Conservation (phyloP, 1,284 basidiomycete genomes). For the Ganoderma multipileum region DNA sequence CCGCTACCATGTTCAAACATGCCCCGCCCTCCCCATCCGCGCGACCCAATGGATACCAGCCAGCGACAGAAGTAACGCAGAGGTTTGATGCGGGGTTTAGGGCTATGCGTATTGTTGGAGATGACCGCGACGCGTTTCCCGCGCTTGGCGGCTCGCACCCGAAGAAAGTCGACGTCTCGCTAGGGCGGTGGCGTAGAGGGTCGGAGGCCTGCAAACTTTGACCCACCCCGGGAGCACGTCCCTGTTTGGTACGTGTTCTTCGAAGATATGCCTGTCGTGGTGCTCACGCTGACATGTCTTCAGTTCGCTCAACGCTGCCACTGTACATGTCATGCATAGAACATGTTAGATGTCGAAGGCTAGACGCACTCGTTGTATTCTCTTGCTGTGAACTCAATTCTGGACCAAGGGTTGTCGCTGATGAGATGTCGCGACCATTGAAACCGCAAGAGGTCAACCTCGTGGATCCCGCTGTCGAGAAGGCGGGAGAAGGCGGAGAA, state of each 20-base stretch:
- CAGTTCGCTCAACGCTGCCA: too few species aligned
- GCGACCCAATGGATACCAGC: not conserved
- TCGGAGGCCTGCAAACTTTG: slow-evolving; percentile 10
- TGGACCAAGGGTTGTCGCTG: too few species aligned
- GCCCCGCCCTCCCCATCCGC: not conserved
- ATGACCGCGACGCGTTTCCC: not conserved
- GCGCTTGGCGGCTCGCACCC: not conserved
- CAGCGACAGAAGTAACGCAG: not conserved
- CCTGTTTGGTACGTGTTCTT: not conserved
- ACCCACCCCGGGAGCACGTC: not conserved
- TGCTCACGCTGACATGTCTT: too few species aligned
- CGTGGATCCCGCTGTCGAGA: too few species aligned
- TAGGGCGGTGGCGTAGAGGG: slow-evolving; percentile 6
- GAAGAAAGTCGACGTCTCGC: not conserved
- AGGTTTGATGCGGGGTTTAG: not conserved
- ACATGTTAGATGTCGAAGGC: too few species aligned
- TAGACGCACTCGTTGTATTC: too few species aligned
- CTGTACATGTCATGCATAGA: too few species aligned
- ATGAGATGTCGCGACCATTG: too few species aligned
- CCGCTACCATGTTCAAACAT: not conserved
- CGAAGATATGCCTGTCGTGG: not conserved
- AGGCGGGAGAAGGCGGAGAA: too few species aligned
- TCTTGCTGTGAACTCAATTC: too few species aligned
- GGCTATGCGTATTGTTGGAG: not conserved
- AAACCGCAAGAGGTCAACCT: too few species aligned